Percentiles rank a stretch among this genome's conserved stretches.
These are phyloP conservation scores for Pyrus pyrifolia DNA, from an alignment of 306 rosid species.

Conservation along the genomic window DNA sequence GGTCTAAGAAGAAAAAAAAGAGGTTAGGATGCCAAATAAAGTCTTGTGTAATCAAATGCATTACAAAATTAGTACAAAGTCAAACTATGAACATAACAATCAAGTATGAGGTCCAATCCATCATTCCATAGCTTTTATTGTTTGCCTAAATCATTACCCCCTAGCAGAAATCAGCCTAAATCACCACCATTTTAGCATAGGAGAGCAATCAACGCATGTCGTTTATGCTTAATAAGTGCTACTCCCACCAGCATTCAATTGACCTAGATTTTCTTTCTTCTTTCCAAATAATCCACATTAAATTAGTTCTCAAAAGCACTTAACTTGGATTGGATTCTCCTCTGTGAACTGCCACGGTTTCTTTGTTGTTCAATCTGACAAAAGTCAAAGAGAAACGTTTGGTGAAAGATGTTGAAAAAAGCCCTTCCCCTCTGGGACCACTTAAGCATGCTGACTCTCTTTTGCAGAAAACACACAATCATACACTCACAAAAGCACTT, in stretches of 20 bases:
- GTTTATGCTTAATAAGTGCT: neutral
- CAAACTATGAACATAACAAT: too few species aligned
- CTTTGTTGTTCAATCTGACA: neutral
- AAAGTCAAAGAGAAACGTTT: conserved; percentile 19
- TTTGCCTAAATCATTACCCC: neutral
- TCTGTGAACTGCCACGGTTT: neutral
- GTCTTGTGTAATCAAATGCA: neutral
- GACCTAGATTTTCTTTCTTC: neutral
- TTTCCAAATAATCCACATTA: neutral
- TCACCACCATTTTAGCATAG: neutral
- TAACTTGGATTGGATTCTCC: neutral
- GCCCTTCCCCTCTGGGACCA: conserved; percentile 25
- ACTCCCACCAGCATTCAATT: conserved; percentile 8
- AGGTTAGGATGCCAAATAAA: neutral
- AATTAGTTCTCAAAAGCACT: neutral
- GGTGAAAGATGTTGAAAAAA: conserved; percentile 8
- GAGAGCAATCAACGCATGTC: neutral
- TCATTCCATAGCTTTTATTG: too few species aligned
- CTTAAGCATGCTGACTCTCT: conserved; percentile 29
- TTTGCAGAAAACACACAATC: conserved; percentile 16
- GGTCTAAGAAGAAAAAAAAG: neutral
- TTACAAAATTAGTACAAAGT: neutral
- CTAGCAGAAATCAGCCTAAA: neutral
- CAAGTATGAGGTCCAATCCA: neutral
- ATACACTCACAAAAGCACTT: neutral